These are phyloP conservation scores for Anacardium occidentale DNA, from an alignment of 345 rosid genomes.

Conservation along the genomic window DNA sequence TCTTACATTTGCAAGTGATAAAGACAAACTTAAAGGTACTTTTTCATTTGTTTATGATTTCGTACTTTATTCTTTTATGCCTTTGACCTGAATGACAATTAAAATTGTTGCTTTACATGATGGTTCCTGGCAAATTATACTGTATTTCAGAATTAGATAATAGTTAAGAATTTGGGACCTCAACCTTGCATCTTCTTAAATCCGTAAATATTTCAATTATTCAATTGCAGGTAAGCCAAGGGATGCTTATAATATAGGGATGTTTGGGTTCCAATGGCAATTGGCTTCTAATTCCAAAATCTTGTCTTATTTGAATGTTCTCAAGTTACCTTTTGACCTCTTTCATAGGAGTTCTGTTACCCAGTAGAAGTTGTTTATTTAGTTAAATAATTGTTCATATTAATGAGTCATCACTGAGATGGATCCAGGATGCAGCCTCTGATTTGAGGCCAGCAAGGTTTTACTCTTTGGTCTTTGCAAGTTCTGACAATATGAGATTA, in stretches of 20 bases:
- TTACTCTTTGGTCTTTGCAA: background rate
- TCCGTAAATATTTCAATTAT: background rate
- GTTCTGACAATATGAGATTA: background rate
- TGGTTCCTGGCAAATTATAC: constrained; percentile 1
- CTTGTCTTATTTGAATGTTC: background rate
- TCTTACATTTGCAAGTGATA: constrained; percentile 69
- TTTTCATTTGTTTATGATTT: constrained; percentile 9
- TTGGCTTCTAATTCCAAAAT: background rate
- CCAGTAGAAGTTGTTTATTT: background rate
- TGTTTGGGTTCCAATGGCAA: background rate
- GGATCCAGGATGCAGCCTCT: background rate
- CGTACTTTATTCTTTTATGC: constrained; percentile 6
- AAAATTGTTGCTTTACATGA: constrained; percentile 4
- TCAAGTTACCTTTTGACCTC: background rate
- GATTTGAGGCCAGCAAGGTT: background rate
- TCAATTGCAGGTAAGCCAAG: constrained; percentile 6
- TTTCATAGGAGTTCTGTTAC: background rate
- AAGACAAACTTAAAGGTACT: constrained; percentile 56
- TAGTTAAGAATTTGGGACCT: background rate
- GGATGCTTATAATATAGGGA: background rate
- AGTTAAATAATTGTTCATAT: background rate
- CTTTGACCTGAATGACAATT: constrained; percentile 1
- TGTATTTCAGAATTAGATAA: background rate
- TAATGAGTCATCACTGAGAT: background rate
- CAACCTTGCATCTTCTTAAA: background rate